Evolutionary conservation across 306 rosid genomes (phyloP), one percentile per base, ranked within the genome.

Genomic region (Lotus japonicus): DNA sequence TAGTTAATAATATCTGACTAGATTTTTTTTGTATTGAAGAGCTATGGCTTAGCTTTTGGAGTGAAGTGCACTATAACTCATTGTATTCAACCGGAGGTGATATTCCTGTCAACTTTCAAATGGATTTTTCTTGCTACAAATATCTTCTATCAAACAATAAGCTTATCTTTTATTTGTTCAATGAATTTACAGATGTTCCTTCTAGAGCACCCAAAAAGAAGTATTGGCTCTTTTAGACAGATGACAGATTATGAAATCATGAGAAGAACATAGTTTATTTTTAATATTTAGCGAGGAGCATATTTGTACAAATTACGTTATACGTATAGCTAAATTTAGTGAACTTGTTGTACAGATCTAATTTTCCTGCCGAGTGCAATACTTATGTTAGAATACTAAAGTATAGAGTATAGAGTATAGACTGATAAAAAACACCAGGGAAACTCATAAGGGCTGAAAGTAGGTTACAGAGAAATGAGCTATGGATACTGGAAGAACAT

Each of bases 21-120:
- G 42, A 45, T 17, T 74, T 54, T 6, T 41, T 13, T 15, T 39
- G 21, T 58, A 17, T 19, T 78, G 13, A 60, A 94, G 99, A 94
- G 79, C 64, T 94, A 57, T 94, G 99, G 99, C 85, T 94, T 60
- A 94, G 99, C 90, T 94, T 94, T 83, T 94, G 99, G 99, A 88
- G 99, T 59, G 99, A 94, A 82, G 99, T 94, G 58, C 99, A 94
- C 84, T 94, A 94, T 70, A 94, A 94, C 65, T 94, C 99, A 2
- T 45, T 94, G 39, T 90, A 94, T 56, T 74, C 88, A 26, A 77
- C 38, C 39, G 90, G 90, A 84, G 99, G 99, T 94, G 67, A 74
- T 78, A 41, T 23, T 19, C 72, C 59, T 33, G 49, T 66, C 49
- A 39, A 41, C 54, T 42, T 60, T 52, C 9, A 23, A 43, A 21